Evolutionary conservation across 2,329 filamentous ascomycete genomes (phyloP), one percentile per base, ranked within the genome.

Genomic region (Trichoderma citrinoviride): DNA sequence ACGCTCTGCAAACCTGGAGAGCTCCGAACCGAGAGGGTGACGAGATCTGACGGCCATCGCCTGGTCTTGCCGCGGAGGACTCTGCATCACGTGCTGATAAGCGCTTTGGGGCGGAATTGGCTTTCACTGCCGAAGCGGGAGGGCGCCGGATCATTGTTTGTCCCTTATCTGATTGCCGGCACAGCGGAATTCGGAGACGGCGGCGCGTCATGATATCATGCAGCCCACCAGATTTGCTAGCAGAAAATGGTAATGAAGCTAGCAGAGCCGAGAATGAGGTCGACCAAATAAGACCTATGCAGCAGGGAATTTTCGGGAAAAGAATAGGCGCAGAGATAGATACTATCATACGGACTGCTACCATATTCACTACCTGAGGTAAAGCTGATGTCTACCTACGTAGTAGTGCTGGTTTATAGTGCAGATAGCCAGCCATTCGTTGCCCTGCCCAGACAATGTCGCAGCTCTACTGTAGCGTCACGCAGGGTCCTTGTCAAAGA

Each of bases 41-140:
- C 68, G 71, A 71, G 72, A 76, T 74, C 71, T 74, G 69, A 71
- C 68, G 67, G 70, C 70, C 70, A 70, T 71, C 67, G 70, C 71
- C 68, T 68, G 69, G 65, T 47, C 63, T 69, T 71, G 65, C 66
- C 69, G 71, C 73, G 72, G 71, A 68, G 70, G 58, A 69, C 70
- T 72, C 70, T 68, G 70, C 66, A 60, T 76, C 74, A 77, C 76
- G 76, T 77, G 76, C 21, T 64, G 73, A 77, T 76, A 75, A 74
- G 68, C 58, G 25, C 29, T 46, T 10, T 52, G 46, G 12, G 23
- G 53, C 57, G 63, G 61, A 52, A 49, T 64, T 64, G 25, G 17
- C 12, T 12, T 40, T 52, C 27, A 15, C 33, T 3, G 53, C 25
- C 15, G 33, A 21, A 21, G 17, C 3, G 44, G 10, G 37, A 40